Evolutionary conservation across 2,329 filamentous ascomycete genomes (phyloP), one percentile per base, ranked within the genome.

Genomic region (Ophiocordyceps camponoti-saundersi): DNA sequence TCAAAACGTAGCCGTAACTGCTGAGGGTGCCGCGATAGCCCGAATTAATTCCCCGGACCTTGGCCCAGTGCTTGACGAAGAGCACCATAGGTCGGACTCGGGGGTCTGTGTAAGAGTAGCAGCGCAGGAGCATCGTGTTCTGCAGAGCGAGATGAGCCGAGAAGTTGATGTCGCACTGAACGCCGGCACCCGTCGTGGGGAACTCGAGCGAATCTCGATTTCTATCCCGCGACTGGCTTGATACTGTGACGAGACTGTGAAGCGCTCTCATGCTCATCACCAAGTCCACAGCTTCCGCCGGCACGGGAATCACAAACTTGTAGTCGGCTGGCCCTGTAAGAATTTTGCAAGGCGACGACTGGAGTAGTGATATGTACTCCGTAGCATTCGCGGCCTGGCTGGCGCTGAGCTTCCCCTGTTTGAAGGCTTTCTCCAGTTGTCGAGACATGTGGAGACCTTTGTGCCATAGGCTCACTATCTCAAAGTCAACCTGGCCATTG

Each of bases 121-220:
- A 90, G 39, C 84, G 79, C 29, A 95, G 73, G 39, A 95, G 75
- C 32, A 77, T 67, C 0, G 88, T 93, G 60, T 95, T 95, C 53
- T 92, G 82, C 3, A 94, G 69, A 2, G 82, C 87, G 3, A 95
- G 74, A 42, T 85, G 79, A 18, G 88, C 88, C 1, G 83, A 83
- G 59, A 95, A 95, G 61, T 94, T 94, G 69, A 95, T 86, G 58
- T 95, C 87, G 59, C 85, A 92, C 59, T 89, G 85, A 15, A 90
- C 84, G n/a, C 87, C 87, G 26, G 82, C 75, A 4, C 80, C 81
- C 10, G 69, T 68, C 56, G 85, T 85, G 6, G 85, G 84, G 48
- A 90, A 90, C 59, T 92, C 86, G 2, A 93, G 73, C 22, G 68
- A 68, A 54, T 80, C 73, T 49, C 64, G 66, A 57, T 74, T 75